Evolutionary conservation across 768 basidiomycete species (phyloP).

Genomic region (Rhizopogon sp.): DNA sequence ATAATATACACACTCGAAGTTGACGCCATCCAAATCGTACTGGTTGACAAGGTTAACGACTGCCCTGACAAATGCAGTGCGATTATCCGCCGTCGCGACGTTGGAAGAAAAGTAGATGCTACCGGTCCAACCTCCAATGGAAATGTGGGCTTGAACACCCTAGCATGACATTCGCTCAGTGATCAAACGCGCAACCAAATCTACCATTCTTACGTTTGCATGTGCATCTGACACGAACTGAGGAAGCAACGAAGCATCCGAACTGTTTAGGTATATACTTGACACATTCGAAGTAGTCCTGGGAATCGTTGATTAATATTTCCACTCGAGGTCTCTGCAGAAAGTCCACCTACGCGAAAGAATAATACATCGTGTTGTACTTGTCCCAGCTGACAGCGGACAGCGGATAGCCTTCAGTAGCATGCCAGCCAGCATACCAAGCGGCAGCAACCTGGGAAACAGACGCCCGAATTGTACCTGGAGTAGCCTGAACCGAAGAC

Average conservation of each 20-base stretch:
- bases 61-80: slow-evolving; percentile 53
- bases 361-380: slow-evolving; percentile 52
- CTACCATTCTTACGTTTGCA: slow-evolving; percentile 1
- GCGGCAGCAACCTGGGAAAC: background rate
- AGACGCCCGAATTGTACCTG: background rate
- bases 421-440: slow-evolving; percentile 4
- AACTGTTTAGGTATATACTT: background rate
- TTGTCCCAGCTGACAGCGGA: slow-evolving; percentile 43
- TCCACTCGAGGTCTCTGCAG: background rate
- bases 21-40: slow-evolving; percentile 55
- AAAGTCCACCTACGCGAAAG: slow-evolving; percentile 45
- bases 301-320: background rate
- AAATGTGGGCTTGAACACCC: slow-evolving; percentile 53
- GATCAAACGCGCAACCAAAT: background rate
- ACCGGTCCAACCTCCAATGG: slow-evolving; percentile 67
- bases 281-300: slow-evolving; percentile 6
- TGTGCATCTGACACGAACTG: slow-evolving; percentile 6
- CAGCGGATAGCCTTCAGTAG: slow-evolving; percentile 33
- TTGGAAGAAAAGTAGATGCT: slow-evolving; percentile 55
- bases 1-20: slow-evolving; percentile 51
- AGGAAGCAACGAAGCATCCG: background rate
- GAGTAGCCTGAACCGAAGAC: background rate
- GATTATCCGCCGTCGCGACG: slow-evolving; percentile 49
- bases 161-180: slow-evolving; percentile 16
- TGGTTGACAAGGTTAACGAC: slow-evolving; percentile 41